Evolutionary conservation across 2,329 filamentous ascomycete species (phyloP).

Genomic region (Xylaria digitata): DNA sequence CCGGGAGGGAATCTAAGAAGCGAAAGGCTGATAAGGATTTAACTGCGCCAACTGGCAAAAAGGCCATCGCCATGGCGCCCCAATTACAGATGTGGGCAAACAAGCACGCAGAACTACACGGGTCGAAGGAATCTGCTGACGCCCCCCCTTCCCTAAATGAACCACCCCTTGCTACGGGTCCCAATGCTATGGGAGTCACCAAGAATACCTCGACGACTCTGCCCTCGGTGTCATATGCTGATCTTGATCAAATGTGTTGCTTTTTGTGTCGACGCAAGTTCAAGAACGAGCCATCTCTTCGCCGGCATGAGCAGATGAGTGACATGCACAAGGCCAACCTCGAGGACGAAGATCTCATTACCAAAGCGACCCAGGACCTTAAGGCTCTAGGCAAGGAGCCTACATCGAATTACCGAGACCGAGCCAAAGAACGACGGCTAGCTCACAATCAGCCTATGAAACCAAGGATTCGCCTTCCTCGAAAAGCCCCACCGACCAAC

Average conservation of each 20-base stretch:
- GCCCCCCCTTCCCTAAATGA: slow-evolving; percentile 51
- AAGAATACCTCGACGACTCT: slow-evolving; percentile 38
- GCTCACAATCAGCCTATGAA: slow-evolving; percentile 71
- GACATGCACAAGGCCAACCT: slow-evolving; percentile 56
- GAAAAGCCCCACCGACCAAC: slow-evolving; percentile 44
- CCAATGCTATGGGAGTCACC: slow-evolving; percentile 42
- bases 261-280: slow-evolving; percentile 58
- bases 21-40: slow-evolving; percentile 62
- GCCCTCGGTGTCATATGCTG: slow-evolving; percentile 68
- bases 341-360: slow-evolving; percentile 45
- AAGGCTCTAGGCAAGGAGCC: slow-evolving; percentile 52
- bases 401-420: slow-evolving; percentile 67
- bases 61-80: slow-evolving; percentile 68
- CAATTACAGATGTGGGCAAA: slow-evolving; percentile 79
- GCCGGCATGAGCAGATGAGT: slow-evolving; percentile 58
- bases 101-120: slow-evolving; percentile 74
- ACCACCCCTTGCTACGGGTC: slow-evolving; percentile 44
- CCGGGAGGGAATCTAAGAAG: slow-evolving; percentile 51
- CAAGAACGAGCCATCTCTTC: slow-evolving; percentile 53
- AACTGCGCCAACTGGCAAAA: slow-evolving; percentile 52
- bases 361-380: slow-evolving; percentile 48
- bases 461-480: slow-evolving; percentile 53
- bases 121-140: slow-evolving; percentile 54
- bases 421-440: slow-evolving; percentile 73
- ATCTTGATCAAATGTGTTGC: slow-evolving; percentile 60